Base-by-base conservation (phyloP, 345 rosid genomes). In the Corymbia maculata region DNA sequence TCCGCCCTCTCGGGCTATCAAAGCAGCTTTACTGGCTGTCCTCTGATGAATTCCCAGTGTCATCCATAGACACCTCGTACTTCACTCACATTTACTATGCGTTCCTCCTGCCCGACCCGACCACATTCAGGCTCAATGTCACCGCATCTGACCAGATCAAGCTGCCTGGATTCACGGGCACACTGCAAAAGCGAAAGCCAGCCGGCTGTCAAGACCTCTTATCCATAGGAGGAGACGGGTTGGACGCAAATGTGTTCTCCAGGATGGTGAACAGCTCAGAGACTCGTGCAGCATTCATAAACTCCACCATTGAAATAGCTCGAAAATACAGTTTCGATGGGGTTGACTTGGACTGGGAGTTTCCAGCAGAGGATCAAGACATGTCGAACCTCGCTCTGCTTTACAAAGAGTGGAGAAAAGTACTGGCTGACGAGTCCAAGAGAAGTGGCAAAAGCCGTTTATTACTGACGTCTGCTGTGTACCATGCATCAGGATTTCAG, bases 301-400 rank as follows among this genome's bases (percentile, higher is more conserved):
- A 86, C 9, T 93, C 96, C 9, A 89, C 90, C 13, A 92, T 94
- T 26, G 90, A 91, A 87, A 86, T 92, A 6, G 94, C 94, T 15
- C 87, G 94, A 49, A 59, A 13, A 3, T 93, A 92, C 44, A 88
- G 90, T 2, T 93, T 92, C n/a, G 90, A 93, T 64, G 96, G 95
- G 8, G 87, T 94, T 30, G 95, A 93, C 68, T 61, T 94, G 7
- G 95, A 94, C 87, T 94, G 95, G 94, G 95, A 94, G 86, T 94
- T 32, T 49, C 94, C 96, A 4, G 90, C 79, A 9, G 87, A 90
- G 30, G 87, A 87, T 8, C n/a, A 51, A 45, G 95, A 93, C 64
- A 93, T 91, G 94, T 49, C 51, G 6, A 85, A 91, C 50, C 88
- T 91, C 8, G 94, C 82, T 17, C 3, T 66, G 21, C 52, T 94